These are phyloP conservation scores for Kwoniella pini DNA, from an alignment of 768 basidiomycete genomes.

Conservation along the genomic window DNA sequence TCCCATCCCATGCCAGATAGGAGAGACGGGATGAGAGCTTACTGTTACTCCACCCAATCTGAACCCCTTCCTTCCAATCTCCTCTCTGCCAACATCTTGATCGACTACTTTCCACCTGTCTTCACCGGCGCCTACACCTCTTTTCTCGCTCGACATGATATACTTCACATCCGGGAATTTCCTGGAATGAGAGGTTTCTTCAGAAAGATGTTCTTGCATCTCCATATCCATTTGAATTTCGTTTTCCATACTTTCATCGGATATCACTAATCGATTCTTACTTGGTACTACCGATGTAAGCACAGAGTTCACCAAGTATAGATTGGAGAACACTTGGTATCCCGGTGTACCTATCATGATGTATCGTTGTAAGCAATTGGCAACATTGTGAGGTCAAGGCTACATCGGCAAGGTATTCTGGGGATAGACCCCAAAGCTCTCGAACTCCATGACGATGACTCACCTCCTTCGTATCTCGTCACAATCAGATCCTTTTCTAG, in stretches of 20 bases:
- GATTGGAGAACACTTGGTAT: conserved; percentile 37
- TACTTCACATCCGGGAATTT: conserved; percentile 13
- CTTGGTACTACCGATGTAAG: conserved; percentile 23
- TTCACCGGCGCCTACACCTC: conserved; percentile 30
- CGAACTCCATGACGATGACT: too few species aligned
- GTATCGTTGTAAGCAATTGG: too few species aligned
- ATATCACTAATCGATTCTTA: not conserved
- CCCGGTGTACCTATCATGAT: conserved; percentile 34
- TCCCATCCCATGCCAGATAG: too few species aligned
- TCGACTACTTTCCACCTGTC: conserved; percentile 37
- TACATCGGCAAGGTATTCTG: too few species aligned
- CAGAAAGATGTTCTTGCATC: not conserved
- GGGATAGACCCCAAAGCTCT: too few species aligned
- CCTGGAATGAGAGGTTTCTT: not conserved
- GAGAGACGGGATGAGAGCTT: conserved; percentile 8
- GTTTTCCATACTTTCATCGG: not conserved
- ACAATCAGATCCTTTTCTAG: conserved; percentile 20
- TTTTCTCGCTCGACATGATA: conserved; percentile 16
- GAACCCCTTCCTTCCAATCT: conserved; percentile 35
- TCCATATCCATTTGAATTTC: conserved; percentile 1
- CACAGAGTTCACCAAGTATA: conserved; percentile 26
- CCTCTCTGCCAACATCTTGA: conserved; percentile 25
- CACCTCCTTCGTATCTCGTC: conserved; percentile 36
- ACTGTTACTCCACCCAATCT: conserved; percentile 40
- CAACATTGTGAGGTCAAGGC: too few species aligned